Evolutionary conservation across 805 yeast genomes (phyloP), one percentile per base, ranked within the genome.

Genomic region (Monosporozyma siamensis): DNA sequence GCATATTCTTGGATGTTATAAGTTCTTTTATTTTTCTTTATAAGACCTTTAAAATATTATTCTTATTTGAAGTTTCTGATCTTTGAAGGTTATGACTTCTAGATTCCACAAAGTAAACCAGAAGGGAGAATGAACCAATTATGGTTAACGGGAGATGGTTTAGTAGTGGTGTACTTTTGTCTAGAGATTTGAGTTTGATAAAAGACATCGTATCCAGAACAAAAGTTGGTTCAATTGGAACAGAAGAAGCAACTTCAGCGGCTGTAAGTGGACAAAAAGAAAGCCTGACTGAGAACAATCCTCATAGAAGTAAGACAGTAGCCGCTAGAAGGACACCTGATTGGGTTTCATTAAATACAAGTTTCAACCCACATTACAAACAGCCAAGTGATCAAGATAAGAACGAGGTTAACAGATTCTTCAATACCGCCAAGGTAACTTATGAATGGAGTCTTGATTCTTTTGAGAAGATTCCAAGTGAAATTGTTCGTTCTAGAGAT

Each of bases 381-480:
- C 34, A 39, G 4, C 63, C 65, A 1, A 45, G 52, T 0, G 9
- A 10, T 4, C 34, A 18, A 21, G 34, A 34, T 1, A 12, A 60
- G 10, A 53, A 61, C 9, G 51, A 53, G 21, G 50, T 58, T 9
- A 64, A 63, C 39, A 59, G 59, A n/a, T 67, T 73, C 48, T 77
- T 80, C 54, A 70, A 72, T 44, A 55, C 56, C 2, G 64, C 79
- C 1, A 63, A 63, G 15, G 67, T 74, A 2, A 56, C 59, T 18
- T 65, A 75, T 34, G 84, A 80, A 49, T 81, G 88, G 87, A 71
- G 81, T 12, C 65, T 74, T 17, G 71, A 69, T 6, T 57, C 64
- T 5, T 79, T 72, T 46, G 49, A 62, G 10, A 73, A 76, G 17
- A 75, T 82, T 4, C 90, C 87, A 2, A 59, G 58, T 21, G 62